These are phyloP conservation scores for Coemansia sp. DNA, from an alignment of 192 early-diverging fungal genomes.

Conservation along the genomic window DNA sequence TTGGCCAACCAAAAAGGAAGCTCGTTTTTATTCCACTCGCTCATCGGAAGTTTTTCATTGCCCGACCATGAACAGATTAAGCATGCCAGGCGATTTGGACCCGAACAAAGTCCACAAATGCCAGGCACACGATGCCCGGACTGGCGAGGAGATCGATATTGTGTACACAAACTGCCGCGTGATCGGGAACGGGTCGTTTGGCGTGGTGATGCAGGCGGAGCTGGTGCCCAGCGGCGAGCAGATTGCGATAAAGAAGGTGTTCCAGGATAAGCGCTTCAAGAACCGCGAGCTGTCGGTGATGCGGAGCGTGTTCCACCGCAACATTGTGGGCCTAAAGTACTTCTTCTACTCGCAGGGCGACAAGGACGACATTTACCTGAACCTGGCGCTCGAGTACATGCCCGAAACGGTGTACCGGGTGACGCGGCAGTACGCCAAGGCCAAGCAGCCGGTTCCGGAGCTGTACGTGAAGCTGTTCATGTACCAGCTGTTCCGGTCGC, in stretches of 20 bases:
- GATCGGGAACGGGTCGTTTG: constrained; percentile 97
- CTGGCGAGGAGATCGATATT: constrained; percentile 80
- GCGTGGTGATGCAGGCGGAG: constrained; percentile 95
- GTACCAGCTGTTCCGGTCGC: constrained; percentile 96
- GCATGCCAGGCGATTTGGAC: constrained; percentile 55
- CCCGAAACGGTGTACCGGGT: constrained; percentile 96
- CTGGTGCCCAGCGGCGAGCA: constrained; percentile 72
- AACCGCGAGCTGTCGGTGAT: constrained; percentile 63
- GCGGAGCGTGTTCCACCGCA: constrained; percentile 86
- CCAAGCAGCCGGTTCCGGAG: constrained; percentile 92
- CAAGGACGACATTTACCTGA: constrained; percentile 90
- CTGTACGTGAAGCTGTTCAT: constrained; percentile 96
- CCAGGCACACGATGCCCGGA: constrained; percentile 81
- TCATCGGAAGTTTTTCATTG: constrained; percentile 2
- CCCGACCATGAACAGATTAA: constrained; percentile 45
- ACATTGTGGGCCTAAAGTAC: constrained; percentile 83
- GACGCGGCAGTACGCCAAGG: constrained; percentile 83
- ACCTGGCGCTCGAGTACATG: constrained; percentile 91
- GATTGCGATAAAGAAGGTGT: constrained; percentile 97
- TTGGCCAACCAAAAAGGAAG: constrained; percentile 3
- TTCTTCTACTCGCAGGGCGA: constrained; percentile 97
- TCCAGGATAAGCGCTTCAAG: constrained; percentile 98
- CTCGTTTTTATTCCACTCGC: neutral
- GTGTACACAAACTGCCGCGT: constrained; percentile 89
- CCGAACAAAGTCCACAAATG: constrained; percentile 68